phyloP scores from a whole-genome alignment of 2,329 filamentous ascomycete genomes.

The Fusarium luffae region DNA sequence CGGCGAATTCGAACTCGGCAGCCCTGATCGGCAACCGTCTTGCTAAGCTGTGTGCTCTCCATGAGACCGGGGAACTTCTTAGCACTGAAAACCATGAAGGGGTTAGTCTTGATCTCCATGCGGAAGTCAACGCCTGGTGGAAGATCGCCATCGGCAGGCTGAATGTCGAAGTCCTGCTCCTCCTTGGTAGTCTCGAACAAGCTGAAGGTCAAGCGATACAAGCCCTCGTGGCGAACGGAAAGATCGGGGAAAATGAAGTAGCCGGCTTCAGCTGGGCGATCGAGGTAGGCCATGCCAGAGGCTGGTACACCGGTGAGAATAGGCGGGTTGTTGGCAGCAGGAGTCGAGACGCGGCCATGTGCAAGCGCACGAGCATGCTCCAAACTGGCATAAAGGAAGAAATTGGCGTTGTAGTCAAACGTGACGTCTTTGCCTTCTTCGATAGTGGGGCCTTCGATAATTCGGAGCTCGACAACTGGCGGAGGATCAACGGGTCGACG shows the following conservation, averaged over 20 bases:
- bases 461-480: constrained; percentile 89
- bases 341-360: constrained; percentile 77
- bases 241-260: constrained; percentile 99
- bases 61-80: constrained; percentile 98
- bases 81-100: constrained; percentile 92
- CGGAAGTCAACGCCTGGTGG: constrained; percentile 76
- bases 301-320: constrained; percentile 95
- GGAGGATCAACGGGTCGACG: constrained; percentile 93
- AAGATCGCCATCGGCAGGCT: constrained; percentile 59
- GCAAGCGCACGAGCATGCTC: constrained; percentile 87
- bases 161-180: constrained; percentile 77
- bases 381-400: constrained; percentile 94
- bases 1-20: constrained; percentile 95
- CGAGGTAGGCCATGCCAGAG: constrained; percentile 94
- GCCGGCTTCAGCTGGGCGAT: constrained; percentile 81
- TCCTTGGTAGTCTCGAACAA: constrained; percentile 95
- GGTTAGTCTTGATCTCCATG: constrained; percentile 87
- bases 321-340: constrained; percentile 76
- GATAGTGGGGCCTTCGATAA: constrained; percentile 77
- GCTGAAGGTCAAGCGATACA: constrained; percentile 90
- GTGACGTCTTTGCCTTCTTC: constrained; percentile 77
- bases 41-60: constrained; percentile 88
- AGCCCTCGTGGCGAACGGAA: constrained; percentile 93
- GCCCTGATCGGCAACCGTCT: constrained; percentile 93
- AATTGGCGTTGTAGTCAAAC: constrained; percentile 94